These are phyloP conservation scores for Trichoderma gamsii DNA, from an alignment of 495 filamentous ascomycete species.

Conservation along the genomic window DNA sequence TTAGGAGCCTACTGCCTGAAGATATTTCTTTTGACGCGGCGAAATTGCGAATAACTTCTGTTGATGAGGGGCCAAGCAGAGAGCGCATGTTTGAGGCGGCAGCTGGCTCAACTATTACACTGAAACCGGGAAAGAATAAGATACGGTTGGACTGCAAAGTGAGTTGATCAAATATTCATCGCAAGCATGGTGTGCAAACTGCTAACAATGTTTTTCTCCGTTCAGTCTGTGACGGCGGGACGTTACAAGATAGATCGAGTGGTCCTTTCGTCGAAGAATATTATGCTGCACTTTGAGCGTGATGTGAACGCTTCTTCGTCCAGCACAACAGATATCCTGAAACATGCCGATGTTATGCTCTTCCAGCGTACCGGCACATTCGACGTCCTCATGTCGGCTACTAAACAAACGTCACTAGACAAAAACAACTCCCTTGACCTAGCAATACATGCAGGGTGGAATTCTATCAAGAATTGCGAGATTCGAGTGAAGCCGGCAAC, in stretches of 20 bases:
- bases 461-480: constrained; percentile 61
- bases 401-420: constrained; percentile 65
- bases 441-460: constrained; percentile 67
- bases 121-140: constrained; percentile 51
- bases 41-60: constrained; percentile 56
- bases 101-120: constrained; percentile 23
- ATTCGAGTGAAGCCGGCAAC: constrained; percentile 75
- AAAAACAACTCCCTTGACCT: constrained; percentile 70
- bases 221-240: constrained; percentile 57
- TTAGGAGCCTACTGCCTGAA: constrained; percentile 68
- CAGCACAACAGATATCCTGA: constrained; percentile 38
- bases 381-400: constrained; percentile 40
- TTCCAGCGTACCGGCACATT: constrained; percentile 45
- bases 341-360: constrained; percentile 37
- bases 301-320: constrained; percentile 33
- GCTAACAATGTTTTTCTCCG: constrained; percentile 14
- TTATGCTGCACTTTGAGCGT: constrained; percentile 60
- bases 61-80: constrained; percentile 39
- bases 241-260: constrained; percentile 71
- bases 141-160: constrained; percentile 47
- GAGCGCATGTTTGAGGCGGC: constrained; percentile 61
- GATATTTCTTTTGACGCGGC: constrained; percentile 60
- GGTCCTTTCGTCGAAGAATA: constrained; percentile 58
- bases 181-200: neutral
- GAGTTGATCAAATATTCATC: constrained; percentile 21